These are phyloP conservation scores for Mycena sanguinolenta DNA, from an alignment of 768 basidiomycete genomes.

Conservation along the genomic window DNA sequence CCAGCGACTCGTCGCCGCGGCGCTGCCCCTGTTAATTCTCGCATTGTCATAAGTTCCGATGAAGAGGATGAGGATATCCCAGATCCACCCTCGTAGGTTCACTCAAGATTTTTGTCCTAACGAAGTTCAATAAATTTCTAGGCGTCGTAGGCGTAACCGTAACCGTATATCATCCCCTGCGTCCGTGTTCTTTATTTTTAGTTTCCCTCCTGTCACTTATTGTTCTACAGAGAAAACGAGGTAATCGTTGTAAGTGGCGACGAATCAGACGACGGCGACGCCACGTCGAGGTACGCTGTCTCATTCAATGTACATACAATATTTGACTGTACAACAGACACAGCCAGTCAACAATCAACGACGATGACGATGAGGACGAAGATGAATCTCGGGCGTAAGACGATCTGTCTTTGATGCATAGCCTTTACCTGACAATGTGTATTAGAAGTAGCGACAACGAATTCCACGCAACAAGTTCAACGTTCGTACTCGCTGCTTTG, in stretches of 20 bases:
- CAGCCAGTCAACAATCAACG: background rate
- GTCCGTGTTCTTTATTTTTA: background rate
- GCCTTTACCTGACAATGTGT: background rate
- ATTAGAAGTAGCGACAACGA: conserved; percentile 7
- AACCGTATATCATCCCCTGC: conserved; percentile 7
- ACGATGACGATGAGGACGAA: conserved; percentile 1
- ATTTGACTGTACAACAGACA: background rate
- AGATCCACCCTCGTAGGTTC: conserved; percentile 8
- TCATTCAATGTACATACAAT: background rate
- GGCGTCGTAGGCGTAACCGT: conserved; percentile 4
- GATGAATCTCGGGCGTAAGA: conserved; percentile 3
- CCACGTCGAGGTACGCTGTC: background rate
- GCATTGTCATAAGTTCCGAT: conserved; percentile 22
- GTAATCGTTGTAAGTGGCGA: conserved; percentile 27
- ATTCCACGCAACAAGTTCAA: background rate
- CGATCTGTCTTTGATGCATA: too few relatives aligned
- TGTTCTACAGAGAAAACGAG: background rate
- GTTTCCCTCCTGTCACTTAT: background rate
- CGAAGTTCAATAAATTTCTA: background rate
- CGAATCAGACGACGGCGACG: conserved; percentile 3
- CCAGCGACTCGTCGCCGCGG: background rate
- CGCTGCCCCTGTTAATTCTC: background rate
- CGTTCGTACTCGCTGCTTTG: background rate
- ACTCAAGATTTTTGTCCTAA: background rate
- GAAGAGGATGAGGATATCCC: conserved; percentile 14